Conservation (phyloP, 768 basidiomycete species). For the Naganishia onofrii region DNA sequence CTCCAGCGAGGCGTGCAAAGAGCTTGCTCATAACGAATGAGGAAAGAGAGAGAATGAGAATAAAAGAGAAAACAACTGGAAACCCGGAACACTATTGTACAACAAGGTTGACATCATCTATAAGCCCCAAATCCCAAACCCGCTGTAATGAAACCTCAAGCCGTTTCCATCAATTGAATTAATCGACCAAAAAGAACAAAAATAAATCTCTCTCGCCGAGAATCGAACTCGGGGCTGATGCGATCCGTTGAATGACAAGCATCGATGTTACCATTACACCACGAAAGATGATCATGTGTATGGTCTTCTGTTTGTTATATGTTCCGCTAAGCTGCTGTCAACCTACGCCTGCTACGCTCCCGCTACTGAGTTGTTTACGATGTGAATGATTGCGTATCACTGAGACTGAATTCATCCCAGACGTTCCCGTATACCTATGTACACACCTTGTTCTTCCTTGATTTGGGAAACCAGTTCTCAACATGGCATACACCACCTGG, state of each 20-base stretch:
- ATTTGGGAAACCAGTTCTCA: not conserved
- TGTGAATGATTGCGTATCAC: too few relatives aligned
- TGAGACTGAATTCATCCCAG: not conserved
- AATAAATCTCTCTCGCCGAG: conserved; percentile 21
- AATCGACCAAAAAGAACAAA: not conserved
- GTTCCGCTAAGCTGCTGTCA: too few relatives aligned
- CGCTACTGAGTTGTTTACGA: not conserved
- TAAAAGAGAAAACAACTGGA: not conserved
- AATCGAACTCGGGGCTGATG: conserved; percentile 24
- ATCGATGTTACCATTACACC: conserved; percentile 22
- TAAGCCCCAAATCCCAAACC: too few relatives aligned
- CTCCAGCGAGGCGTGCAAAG: not conserved
- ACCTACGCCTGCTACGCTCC: too few relatives aligned
- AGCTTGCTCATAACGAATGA: not conserved
- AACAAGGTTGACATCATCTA: not conserved
- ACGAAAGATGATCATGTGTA: conserved; percentile 16
- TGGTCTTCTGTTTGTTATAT: too few relatives aligned
- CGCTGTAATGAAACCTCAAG: too few relatives aligned
- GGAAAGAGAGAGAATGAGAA: not conserved
- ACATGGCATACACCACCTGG: conserved; percentile 30
- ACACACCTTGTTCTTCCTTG: not conserved
- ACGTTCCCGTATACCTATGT: not conserved
- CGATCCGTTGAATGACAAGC: conserved; percentile 12
- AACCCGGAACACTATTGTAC: not conserved
- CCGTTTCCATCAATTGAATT: too few relatives aligned